phyloP scores from a whole-genome alignment of 495 filamentous ascomycete species.

The Thozetella sp. region DNA sequence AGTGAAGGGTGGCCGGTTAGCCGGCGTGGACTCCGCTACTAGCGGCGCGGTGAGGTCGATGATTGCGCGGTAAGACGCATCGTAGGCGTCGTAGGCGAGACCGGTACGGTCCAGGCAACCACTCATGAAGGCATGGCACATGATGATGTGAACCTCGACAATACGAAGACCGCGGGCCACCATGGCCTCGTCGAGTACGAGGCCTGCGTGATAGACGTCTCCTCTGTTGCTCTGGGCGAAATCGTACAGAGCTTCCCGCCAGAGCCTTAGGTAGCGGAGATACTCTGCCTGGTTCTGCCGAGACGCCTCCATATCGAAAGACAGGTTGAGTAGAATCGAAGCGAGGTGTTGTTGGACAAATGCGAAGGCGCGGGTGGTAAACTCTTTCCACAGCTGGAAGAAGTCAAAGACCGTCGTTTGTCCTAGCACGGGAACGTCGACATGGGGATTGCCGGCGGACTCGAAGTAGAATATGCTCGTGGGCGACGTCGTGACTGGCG shows the following conservation, averaged over 20 bases:
- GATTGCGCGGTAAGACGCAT: constrained; percentile 12
- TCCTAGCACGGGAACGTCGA: not conserved
- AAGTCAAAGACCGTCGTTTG: not conserved
- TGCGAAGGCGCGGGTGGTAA: not conserved
- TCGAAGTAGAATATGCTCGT: not conserved
- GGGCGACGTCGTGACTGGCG: not conserved
- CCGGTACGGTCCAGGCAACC: constrained; percentile 19
- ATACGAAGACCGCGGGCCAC: not conserved
- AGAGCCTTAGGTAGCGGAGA: not conserved
- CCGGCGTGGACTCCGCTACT: constrained; percentile 8
- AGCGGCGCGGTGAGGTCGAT: constrained; percentile 14
- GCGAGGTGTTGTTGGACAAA: not conserved
- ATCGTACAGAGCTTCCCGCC: not conserved
- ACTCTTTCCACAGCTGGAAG: not conserved
- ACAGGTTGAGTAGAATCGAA: not conserved
- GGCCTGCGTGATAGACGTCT: not conserved
- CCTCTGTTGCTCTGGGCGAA: not conserved
- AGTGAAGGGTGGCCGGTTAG: constrained; percentile 11
- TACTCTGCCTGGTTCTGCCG: not conserved
- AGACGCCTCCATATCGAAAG: not conserved
- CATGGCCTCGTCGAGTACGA: too few relatives aligned
- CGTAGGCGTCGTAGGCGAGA: constrained; percentile 17
- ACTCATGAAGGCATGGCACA: constrained; percentile 13
- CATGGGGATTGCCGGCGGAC: not conserved
- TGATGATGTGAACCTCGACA: not conserved